Conservation (phyloP, 441 rosid species). For the Gossypium lobatum region DNA sequence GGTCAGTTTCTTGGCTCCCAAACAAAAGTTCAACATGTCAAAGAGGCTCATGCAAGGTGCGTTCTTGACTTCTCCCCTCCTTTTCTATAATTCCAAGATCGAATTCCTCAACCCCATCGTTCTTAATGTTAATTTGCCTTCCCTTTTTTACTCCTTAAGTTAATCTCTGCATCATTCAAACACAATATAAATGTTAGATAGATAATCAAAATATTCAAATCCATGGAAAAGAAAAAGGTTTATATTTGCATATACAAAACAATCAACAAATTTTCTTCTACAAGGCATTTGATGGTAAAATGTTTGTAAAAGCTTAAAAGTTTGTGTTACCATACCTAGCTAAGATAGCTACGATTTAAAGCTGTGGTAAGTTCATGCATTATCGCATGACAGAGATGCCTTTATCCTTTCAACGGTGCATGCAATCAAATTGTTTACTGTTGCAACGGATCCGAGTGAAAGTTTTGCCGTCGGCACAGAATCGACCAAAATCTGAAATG, state of each 20-base stretch:
- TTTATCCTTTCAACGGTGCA: slow-evolving; percentile 70
- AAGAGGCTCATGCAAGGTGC: slow-evolving; percentile 60
- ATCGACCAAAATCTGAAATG: slow-evolving; percentile 81
- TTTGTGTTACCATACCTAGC: slow-evolving; percentile 16
- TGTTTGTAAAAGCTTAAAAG: slow-evolving; percentile 6
- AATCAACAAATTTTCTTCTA: neutral
- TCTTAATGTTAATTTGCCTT: slow-evolving; percentile 4
- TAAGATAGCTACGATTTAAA: neutral
- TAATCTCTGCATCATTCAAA: slow-evolving; percentile 9
- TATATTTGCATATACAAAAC: no score
- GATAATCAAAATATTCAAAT: neutral
- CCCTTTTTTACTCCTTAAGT: slow-evolving; percentile 9
- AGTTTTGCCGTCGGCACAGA: slow-evolving; percentile 52
- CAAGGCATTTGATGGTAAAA: neutral
- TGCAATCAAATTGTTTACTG: slow-evolving; percentile 71
- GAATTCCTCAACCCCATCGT: slow-evolving; percentile 11
- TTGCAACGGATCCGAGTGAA: slow-evolving; percentile 78
- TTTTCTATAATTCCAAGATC: slow-evolving; percentile 16
- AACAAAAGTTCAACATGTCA: neutral
- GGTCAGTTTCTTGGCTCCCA: slow-evolving; percentile 1
- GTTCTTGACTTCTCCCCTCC: slow-evolving; percentile 80
- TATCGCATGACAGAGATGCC: slow-evolving; percentile 41
- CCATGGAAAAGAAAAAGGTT: neutral
- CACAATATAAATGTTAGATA: neutral
- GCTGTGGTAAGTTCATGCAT: slow-evolving; percentile 25